Conservation (phyloP, 345 rosid species). For the Rhodamnia argentea region DNA sequence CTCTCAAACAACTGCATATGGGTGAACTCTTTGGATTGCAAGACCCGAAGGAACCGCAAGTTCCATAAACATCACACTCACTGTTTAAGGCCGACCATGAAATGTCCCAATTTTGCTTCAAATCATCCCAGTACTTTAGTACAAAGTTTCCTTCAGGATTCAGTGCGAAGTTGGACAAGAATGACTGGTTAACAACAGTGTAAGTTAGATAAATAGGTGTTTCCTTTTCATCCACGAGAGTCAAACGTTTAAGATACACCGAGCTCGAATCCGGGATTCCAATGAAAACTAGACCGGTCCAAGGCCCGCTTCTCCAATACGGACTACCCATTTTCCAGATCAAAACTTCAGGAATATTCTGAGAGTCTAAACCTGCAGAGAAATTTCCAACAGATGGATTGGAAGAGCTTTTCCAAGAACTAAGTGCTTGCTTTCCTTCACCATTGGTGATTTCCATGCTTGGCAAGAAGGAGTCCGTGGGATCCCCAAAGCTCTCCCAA, state of each 20-base stretch:
- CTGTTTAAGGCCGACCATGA: neutral
- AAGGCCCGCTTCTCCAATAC: neutral
- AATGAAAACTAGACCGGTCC: neutral
- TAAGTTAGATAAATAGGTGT: neutral
- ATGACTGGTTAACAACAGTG: neutral
- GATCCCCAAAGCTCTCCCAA: conserved; percentile 55
- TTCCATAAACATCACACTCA: neutral
- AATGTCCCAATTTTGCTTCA: neutral
- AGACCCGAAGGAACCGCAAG: neutral
- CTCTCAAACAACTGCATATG: neutral
- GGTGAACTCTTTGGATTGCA: neutral
- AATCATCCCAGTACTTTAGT: neutral
- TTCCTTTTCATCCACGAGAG: neutral
- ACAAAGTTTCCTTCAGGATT: neutral
- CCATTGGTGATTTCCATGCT: conserved; percentile 14
- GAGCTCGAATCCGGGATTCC: neutral
- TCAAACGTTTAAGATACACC: neutral
- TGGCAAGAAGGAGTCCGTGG: conserved; percentile 14
- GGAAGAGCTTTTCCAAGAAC: neutral
- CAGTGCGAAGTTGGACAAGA: neutral
- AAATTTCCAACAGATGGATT: neutral
- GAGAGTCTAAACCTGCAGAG: neutral
- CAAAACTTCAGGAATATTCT: neutral
- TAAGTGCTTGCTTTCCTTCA: neutral
- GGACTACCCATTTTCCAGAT: neutral